Conservation (phyloP, 768 basidiomycete genomes). For the Serendipita indica region DNA sequence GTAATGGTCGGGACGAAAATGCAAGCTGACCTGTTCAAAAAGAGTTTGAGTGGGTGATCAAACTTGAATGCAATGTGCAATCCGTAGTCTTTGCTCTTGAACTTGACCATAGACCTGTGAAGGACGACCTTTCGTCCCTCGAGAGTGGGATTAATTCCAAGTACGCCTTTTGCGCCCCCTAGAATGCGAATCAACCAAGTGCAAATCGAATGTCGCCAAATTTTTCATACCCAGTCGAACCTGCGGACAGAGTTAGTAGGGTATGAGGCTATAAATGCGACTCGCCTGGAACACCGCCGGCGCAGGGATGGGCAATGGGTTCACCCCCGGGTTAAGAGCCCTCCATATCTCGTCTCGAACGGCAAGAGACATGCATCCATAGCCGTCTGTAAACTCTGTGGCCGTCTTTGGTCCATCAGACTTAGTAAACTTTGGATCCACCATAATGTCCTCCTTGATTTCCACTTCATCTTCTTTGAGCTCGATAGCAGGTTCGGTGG, state of each 20-base stretch:
- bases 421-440: conserved; percentile 20
- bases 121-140: conserved; percentile 36
- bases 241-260: conserved; percentile 5
- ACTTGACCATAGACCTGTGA: conserved; percentile 55
- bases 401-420: conserved; percentile 16
- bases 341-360: conserved; percentile 36
- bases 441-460: conserved; percentile 28
- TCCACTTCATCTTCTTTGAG: conserved; percentile 27
- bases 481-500: conserved; percentile 46
- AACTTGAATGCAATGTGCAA: conserved; percentile 56
- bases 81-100: conserved; percentile 32
- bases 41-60: conserved; percentile 42
- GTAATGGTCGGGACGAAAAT: neutral
- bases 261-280: conserved; percentile 31
- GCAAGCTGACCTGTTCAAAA: conserved; percentile 31
- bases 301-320: conserved; percentile 18
- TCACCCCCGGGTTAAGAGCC: conserved; percentile 23
- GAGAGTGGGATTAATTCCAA: conserved; percentile 42
- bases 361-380: conserved; percentile 45
- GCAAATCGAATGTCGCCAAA: neutral
- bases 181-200: neutral
- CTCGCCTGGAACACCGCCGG: neutral
- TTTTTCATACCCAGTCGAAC: conserved; percentile 18
- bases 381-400: conserved; percentile 54
- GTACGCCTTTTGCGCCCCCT: conserved; percentile 42